Base-by-base conservation (phyloP, 1,139 yeast species). In the Debaryomyces fabryi region DNA sequence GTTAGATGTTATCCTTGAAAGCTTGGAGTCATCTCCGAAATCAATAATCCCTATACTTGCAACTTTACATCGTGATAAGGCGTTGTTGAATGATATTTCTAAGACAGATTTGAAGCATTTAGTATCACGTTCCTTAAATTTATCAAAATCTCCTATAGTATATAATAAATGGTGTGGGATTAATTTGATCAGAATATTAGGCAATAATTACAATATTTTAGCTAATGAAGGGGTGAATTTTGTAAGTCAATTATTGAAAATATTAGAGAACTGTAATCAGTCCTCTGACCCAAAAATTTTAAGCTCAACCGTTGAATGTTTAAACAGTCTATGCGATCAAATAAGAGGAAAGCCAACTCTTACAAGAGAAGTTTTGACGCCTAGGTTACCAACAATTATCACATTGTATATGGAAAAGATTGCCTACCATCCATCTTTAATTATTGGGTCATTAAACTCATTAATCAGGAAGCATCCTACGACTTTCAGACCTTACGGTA, bases 321-420 rank as follows among this genome's bases (percentile, higher is more conserved):
- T 81, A 48, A 70, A 76, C 52, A 65, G 65, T 18, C 59, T 88
- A 23, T 79, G 86, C 57, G 67, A 72, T 38, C 69, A 74, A 40
- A 85, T 88, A 49, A 80, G 87, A 64, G 95, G 91, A 2, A 91
- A 91, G 60, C 90, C 96, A 1, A 84, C 92, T 1, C 73, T 92
- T 44, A 86, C 96, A 2, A 79, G 98, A 63, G 97, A 91, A 59
- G 74, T 88, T 6, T 76, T 91, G 50, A 88, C 96, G 1, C 96
- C 97, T 3, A 85, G 85, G 55, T 71, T 92, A 46, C 83, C 90
- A 10, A 71, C 75, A 2, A 81, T 87, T 39, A 79, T 88, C 48
- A 73, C 81, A 18, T 67, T 79, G 6, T 74, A 86, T 54, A 62
- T 88, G 48, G 79, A 72, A 16, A 65, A 72, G 49, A 61, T 83